Percentiles rank a stretch among this genome's conserved stretches.
Conservation (phyloP, 73 alveolate genomes). For the Uronychia setigera region DNA sequence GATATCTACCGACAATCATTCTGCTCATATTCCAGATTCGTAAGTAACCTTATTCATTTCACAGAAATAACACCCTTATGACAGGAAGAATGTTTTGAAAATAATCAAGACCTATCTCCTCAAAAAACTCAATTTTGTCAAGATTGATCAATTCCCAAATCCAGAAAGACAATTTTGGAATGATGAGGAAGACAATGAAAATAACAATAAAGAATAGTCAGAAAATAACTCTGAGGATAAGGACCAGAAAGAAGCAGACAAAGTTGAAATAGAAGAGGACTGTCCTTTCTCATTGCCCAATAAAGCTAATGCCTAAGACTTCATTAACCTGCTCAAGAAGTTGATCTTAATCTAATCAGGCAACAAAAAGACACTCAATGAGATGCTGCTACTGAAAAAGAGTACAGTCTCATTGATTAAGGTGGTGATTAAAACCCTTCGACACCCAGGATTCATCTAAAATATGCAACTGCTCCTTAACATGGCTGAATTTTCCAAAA, state of each 20-base stretch:
- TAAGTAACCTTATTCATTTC: background rate
- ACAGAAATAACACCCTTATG: no score
- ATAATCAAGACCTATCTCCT: background rate
- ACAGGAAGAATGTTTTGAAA: background rate
- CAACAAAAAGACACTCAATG: background rate
- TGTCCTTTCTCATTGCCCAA: background rate
- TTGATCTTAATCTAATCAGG: background rate
- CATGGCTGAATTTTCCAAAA: background rate
- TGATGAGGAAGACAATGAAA: no score
- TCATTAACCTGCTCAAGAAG: background rate
- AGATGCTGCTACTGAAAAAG: background rate
- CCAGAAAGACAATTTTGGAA: background rate
- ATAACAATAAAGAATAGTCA: no score
- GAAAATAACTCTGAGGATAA: no score
- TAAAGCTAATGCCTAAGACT: background rate
- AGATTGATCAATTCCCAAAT: background rate
- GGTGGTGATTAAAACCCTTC: background rate
- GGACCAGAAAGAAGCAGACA: no score
- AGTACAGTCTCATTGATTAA: background rate
- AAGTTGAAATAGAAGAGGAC: background rate
- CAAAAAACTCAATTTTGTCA: background rate
- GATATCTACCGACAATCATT: background rate
- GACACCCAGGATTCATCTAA: background rate
- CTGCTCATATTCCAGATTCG: background rate
- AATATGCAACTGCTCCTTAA: background rate